These are phyloP conservation scores for Diphasiastrum complanatum DNA, from an alignment of 83 land plant genomes.

Conservation along the genomic window DNA sequence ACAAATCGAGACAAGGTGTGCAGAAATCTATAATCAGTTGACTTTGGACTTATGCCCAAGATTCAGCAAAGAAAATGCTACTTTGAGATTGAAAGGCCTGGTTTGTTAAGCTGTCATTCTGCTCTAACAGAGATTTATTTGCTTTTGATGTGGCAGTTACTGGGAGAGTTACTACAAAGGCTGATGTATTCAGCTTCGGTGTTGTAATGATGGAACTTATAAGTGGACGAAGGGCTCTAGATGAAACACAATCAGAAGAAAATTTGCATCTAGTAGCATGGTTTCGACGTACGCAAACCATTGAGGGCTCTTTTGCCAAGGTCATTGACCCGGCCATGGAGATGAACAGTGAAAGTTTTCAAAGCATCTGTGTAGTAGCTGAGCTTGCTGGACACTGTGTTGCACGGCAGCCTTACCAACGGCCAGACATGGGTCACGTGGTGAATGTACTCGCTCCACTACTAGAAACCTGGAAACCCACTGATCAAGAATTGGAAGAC, in stretches of 20 bases:
- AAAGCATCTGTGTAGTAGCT: too few relatives aligned
- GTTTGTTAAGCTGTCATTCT: too few relatives aligned
- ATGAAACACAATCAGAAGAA: background rate
- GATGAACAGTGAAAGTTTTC: too few relatives aligned
- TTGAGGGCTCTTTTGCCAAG: background rate
- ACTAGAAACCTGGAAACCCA: background rate
- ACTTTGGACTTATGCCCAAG: too few relatives aligned
- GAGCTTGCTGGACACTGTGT: background rate
- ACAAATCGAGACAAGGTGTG: too few relatives aligned
- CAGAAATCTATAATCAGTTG: too few relatives aligned
- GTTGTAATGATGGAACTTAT: too few relatives aligned
- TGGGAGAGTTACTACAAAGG: too few relatives aligned
- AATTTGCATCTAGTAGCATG: too few relatives aligned
- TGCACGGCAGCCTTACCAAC: background rate
- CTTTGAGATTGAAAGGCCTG: too few relatives aligned
- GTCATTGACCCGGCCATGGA: background rate
- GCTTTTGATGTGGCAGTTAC: background rate
- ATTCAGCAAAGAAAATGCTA: too few relatives aligned
- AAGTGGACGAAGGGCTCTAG: background rate
- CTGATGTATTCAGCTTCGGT: slow-evolving; percentile 2
- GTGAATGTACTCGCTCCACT: slow-evolving; percentile 2
- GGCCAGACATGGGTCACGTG: background rate
- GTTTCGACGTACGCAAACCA: too few relatives aligned
- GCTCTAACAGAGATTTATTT: background rate
- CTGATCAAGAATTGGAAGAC: background rate